Percentiles rank a stretch among this genome's conserved stretches.
phyloP scores from a whole-genome alignment of 148 eudicot genomes.

The Rhododendron ovatum region DNA sequence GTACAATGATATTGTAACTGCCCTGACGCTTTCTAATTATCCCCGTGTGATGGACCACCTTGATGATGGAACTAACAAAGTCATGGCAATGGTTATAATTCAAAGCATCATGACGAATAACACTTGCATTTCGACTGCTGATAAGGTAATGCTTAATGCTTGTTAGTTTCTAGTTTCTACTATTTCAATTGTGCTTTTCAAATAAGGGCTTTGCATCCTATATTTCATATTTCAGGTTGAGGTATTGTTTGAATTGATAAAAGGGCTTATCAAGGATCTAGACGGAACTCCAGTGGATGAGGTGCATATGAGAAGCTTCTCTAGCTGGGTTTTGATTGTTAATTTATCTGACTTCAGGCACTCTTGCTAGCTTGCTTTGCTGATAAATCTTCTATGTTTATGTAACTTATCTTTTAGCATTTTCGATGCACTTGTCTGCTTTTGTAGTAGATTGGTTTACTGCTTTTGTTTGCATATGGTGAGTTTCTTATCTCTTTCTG shows the following conservation, averaged over 20 bases:
- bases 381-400: not conserved
- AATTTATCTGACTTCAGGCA: not conserved
- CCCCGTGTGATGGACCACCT: constrained; percentile 98
- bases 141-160: constrained; percentile 46
- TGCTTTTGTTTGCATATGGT: not conserved
- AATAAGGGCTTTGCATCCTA: constrained; percentile 12
- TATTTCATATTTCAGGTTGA: constrained; percentile 76
- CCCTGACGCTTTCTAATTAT: constrained; percentile 90
- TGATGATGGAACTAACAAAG: constrained; percentile 83
- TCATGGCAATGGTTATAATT: constrained; percentile 98
- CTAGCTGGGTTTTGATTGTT: not conserved
- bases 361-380: not conserved
- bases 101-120: constrained; percentile 81
- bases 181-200: constrained; percentile 12
- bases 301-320: constrained; percentile 32
- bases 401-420: not conserved
- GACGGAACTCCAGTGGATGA: constrained; percentile 60
- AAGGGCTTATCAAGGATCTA: constrained; percentile 83
- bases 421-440: not conserved
- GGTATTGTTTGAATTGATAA: constrained; percentile 83
- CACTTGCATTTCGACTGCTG: constrained; percentile 79
- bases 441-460: not conserved
- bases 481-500: constrained; percentile 2
- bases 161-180: not conserved
- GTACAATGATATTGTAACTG: constrained; percentile 89